These are phyloP conservation scores for Clonostachys chloroleuca DNA, from an alignment of 2,329 filamentous ascomycete species.

Conservation along the genomic window DNA sequence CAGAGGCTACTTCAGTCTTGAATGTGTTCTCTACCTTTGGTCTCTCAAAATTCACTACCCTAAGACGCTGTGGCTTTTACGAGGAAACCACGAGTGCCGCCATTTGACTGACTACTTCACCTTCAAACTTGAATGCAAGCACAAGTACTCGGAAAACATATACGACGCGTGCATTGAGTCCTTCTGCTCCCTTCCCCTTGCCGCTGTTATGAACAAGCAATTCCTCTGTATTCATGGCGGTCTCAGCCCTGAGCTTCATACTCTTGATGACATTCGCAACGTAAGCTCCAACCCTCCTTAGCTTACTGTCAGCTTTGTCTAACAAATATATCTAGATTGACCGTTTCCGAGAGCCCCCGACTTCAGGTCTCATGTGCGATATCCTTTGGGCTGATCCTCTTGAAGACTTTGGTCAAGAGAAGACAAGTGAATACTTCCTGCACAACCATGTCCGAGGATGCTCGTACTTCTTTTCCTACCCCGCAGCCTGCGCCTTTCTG, in stretches of 20 bases:
- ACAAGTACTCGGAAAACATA: constrained; percentile 95
- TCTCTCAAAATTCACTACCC: constrained; percentile 98
- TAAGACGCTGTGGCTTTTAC: constrained; percentile 92
- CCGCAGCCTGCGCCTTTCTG: constrained; percentile 91
- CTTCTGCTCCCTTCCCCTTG: constrained; percentile 89
- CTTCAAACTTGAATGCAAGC: constrained; percentile 99
- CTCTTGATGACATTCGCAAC: constrained; percentile 86
- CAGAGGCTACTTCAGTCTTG: constrained; percentile 97
- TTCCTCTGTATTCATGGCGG: constrained; percentile 98
- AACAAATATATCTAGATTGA: constrained; percentile 64
- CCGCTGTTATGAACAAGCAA: constrained; percentile 99
- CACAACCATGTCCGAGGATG: constrained; percentile 98
- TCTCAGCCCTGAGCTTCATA: constrained; percentile 91
- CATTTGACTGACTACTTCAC: constrained; percentile 99
- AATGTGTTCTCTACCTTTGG: constrained; percentile 98
- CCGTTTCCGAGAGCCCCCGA: constrained; percentile 94
- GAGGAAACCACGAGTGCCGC: constrained; percentile 97
- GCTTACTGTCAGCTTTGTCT: background rate
- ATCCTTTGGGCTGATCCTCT: constrained; percentile 98
- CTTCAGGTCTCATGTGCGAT: constrained; percentile 97
- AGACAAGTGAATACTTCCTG: constrained; percentile 94
- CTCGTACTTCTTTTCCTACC: constrained; percentile 99
- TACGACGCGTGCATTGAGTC: constrained; percentile 99
- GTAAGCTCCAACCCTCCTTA: constrained; percentile 42
- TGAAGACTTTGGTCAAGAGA: constrained; percentile 98